Percentiles rank a stretch among this genome's conserved stretches.
Evolutionary conservation across 345 rosid genomes (phyloP).

Genomic region (Ricinus communis): DNA sequence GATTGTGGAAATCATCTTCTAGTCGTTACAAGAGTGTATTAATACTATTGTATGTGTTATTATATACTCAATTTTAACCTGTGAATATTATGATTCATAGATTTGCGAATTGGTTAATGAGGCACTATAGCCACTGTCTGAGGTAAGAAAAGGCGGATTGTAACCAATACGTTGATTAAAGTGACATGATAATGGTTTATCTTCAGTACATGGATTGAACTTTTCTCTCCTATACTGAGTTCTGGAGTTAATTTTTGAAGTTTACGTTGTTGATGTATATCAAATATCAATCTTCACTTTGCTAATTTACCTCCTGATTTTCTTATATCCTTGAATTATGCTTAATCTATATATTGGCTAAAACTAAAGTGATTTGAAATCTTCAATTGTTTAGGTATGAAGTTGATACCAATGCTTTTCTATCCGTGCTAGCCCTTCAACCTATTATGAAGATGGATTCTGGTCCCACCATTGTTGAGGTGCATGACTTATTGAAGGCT

Average conservation of each 20-base stretch:
- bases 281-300: not conserved
- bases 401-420: constrained; percentile 87
- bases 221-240: not conserved
- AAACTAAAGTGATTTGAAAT: constrained; percentile 13
- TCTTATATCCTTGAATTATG: too few species aligned
- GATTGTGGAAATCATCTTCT: constrained; percentile 10
- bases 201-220: not conserved
- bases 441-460: constrained; percentile 68
- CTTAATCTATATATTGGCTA: not conserved
- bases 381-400: constrained; percentile 63
- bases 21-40: not conserved
- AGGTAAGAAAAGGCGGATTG: not conserved
- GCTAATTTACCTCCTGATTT: too few species aligned
- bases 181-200: not conserved
- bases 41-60: not conserved
- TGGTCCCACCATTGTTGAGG: constrained; percentile 95
- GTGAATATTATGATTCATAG: constrained; percentile 1
- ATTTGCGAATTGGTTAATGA: not conserved
- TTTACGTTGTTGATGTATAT: not conserved
- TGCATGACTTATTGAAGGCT: constrained; percentile 23
- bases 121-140: not conserved
- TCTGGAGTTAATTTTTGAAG: not conserved
- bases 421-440: constrained; percentile 93
- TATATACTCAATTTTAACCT: not conserved
- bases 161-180: not conserved